Base-by-base conservation (phyloP, 148 eudicot species). In the Salicornia ramosissima region DNA sequence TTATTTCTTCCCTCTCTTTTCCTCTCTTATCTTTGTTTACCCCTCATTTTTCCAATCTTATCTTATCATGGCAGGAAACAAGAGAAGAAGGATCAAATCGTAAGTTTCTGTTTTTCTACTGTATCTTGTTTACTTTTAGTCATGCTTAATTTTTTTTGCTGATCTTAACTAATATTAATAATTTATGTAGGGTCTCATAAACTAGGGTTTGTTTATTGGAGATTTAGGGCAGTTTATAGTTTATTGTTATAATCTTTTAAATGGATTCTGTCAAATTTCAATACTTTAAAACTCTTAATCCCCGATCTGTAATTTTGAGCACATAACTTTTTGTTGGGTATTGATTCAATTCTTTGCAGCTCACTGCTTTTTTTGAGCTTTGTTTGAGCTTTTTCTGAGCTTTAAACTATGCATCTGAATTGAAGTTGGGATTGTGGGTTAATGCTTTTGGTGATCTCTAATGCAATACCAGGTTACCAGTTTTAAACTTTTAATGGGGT, bases 31-130 rank as follows among this genome's bases (percentile, higher is more conserved):
- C 45, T 46, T 24, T 5, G 4, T 14, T 69, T 63, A 33, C 9
- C 14, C 26, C 57, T 36, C 46, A 22, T 31, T 55, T 30, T 7
- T 9, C 8, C 62, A n/a, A 42, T 30, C 12, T 15, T 33, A 0
- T 59, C 25, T 43, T 42, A 34, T 72, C 71, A 86, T 86, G 90
- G 74, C 85, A 24, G 79, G 83, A 58, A 77, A 78, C 70, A 83
- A 80, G 70, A 68, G 79, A 58, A 78, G 79, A 31, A 78, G 83
- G 33, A 24, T 80, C 76, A 83, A 76, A 80, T 82, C 72, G 90
- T 86, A 76, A 71, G 87, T 73, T 69, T 34, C 64, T 24, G 16
- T 24, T 18, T 34, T 16, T 47, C 19, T 60, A 12, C 69, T 36
- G 47, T 30, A 15, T 69, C 57, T 28, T 14, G 22, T 63, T 72